phyloP scores from a whole-genome alignment of 1,284 basidiomycete genomes.

The Austroboletus niveus region DNA sequence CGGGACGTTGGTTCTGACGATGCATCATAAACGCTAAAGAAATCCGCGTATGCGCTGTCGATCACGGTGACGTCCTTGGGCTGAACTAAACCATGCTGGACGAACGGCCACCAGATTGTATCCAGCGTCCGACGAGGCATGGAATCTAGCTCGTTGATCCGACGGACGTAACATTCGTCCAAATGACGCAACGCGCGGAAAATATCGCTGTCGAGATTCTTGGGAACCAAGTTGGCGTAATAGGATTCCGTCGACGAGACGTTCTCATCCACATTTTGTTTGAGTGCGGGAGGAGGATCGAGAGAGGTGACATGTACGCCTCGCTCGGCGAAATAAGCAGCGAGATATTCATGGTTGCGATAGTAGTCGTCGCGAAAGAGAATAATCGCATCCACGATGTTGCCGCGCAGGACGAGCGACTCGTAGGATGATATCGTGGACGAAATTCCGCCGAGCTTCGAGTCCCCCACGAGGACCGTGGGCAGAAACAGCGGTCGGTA shows the following conservation, averaged over 20 bases:
- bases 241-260: constrained; percentile 61
- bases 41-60: constrained; percentile 88
- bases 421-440: constrained; percentile 94
- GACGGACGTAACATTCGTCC: constrained; percentile 57
- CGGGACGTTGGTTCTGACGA: constrained; percentile 17
- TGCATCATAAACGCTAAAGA: constrained; percentile 68
- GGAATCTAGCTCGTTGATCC: constrained; percentile 69
- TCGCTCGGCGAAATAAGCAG: constrained; percentile 73
- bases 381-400: constrained; percentile 84
- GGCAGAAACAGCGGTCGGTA: constrained; percentile 87
- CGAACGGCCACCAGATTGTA: constrained; percentile 96
- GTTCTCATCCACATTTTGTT: constrained; percentile 51
- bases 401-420: constrained; percentile 86
- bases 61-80: constrained; percentile 81
- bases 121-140: constrained; percentile 81
- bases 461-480: constrained; percentile 84
- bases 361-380: constrained; percentile 88
- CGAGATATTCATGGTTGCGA: constrained; percentile 83
- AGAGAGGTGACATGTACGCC: constrained; percentile 61
- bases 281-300: constrained; percentile 57
- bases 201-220: constrained; percentile 40
- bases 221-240: constrained; percentile 54
- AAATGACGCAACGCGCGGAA: constrained; percentile 58
- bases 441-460: constrained; percentile 91
- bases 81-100: constrained; percentile 81